A percentile compares a stretch with the other conserved stretches of the same genome.
phyloP scores from a whole-genome alignment of 352 stramenopile genomes.

The Phytophthora sp. region DNA sequence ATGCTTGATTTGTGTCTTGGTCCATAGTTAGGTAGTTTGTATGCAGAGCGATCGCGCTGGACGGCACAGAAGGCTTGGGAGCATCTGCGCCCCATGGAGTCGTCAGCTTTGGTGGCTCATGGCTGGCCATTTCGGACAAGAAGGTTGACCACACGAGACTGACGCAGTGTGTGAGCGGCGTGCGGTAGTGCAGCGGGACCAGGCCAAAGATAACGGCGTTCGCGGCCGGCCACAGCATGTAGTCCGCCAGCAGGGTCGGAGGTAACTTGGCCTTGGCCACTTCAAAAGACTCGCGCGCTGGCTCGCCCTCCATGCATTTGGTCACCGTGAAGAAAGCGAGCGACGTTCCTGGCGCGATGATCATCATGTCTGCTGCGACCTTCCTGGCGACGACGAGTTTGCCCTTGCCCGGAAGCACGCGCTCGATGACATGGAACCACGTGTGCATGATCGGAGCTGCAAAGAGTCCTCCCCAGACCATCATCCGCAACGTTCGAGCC shows the following conservation, averaged over 20 bases:
- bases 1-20: too few species aligned
- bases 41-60: constrained; percentile 20
- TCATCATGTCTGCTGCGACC: constrained; percentile 44
- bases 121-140: constrained; percentile 42
- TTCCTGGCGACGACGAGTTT: constrained; percentile 41
- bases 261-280: constrained; percentile 39
- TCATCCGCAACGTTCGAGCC: constrained; percentile 67
- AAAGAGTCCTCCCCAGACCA: constrained; percentile 83
- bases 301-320: constrained; percentile 41
- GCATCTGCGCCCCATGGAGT: constrained; percentile 7
- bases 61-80: constrained; percentile 17
- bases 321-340: constrained; percentile 42
- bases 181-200: constrained; percentile 47
- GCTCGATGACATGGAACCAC: constrained; percentile 86
- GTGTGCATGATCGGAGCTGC: constrained; percentile 87
- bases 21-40: background rate
- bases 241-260: constrained; percentile 44
- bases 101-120: constrained; percentile 23
- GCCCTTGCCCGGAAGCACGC: constrained; percentile 30
- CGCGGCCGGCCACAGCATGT: constrained; percentile 47
- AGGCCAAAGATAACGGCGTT: constrained; percentile 45
- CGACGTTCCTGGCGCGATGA: constrained; percentile 40
- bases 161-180: constrained; percentile 43
- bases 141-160: constrained; percentile 50
- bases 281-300: constrained; percentile 31